phyloP scores from a whole-genome alignment of 2,329 filamentous ascomycete genomes.

The Fusarium sp. region DNA sequence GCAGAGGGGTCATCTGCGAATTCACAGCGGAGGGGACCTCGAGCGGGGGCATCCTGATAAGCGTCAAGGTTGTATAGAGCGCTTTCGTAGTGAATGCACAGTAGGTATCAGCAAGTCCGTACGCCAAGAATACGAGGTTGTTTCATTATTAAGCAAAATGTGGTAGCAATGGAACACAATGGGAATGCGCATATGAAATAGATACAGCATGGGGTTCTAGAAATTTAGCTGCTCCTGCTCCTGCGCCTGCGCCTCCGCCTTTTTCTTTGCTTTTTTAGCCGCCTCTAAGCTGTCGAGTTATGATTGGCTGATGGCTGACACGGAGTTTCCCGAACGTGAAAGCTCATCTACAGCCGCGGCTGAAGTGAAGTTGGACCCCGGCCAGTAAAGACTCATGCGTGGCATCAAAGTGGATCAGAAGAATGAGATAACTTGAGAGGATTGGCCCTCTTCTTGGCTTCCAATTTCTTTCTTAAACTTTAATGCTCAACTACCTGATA shows the following conservation, averaged over 20 bases:
- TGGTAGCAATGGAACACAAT: not conserved
- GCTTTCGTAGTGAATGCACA: fast-evolving
- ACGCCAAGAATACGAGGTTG: not conserved
- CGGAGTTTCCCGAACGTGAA: not conserved
- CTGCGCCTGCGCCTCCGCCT: not conserved
- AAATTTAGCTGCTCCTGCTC: not conserved
- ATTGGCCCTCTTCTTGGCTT: too few species aligned
- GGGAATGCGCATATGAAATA: not conserved
- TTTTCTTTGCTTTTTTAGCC: not conserved
- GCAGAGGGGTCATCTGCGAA: fast-evolving
- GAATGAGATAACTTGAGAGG: too few species aligned
- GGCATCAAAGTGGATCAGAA: too few species aligned
- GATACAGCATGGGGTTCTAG: not conserved
- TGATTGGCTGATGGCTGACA: not conserved
- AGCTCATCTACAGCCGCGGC: too few species aligned
- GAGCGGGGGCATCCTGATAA: not conserved
- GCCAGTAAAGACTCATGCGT: too few species aligned
- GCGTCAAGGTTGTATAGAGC: not conserved
- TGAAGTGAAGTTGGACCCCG: too few species aligned
- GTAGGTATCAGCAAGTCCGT: not conserved
- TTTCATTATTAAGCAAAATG: not conserved
- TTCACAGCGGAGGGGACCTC: not conserved
- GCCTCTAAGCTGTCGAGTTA: not conserved
- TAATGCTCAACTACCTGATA: too few species aligned
- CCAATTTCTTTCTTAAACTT: too few species aligned